Conservation (phyloP, 371 early-diverging fungal species). For the Mucor lusitanicus region DNA sequence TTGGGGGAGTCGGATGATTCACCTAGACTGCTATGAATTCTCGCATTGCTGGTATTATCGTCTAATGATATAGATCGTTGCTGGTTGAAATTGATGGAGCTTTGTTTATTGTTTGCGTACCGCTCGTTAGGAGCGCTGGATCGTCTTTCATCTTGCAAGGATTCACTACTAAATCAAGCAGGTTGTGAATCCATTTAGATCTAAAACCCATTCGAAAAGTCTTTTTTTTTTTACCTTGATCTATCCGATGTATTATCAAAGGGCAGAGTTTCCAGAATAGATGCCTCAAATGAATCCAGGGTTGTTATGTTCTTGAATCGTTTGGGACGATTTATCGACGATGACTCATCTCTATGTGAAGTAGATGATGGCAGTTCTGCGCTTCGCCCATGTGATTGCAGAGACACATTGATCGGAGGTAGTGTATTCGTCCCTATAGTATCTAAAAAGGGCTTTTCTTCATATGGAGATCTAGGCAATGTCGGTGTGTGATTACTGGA, state of each 20-base stretch:
- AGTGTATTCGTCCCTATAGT: conserved; percentile 1
- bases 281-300: conserved; percentile 4
- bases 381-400: neutral
- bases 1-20: neutral
- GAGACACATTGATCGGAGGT: neutral
- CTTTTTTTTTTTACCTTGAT: neutral
- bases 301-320: neutral
- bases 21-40: neutral
- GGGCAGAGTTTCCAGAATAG: conserved; percentile 3
- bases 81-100: neutral
- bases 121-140: neutral
- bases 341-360: neutral
- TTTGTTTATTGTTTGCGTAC: neutral
- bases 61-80: neutral
- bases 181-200: no score
- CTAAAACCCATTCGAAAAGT: neutral
- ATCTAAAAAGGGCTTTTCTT: neutral
- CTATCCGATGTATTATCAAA: neutral
- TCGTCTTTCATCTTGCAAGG: neutral
- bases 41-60: neutral
- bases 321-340: neutral
- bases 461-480: neutral
- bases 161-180: neutral
- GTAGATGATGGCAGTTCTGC: neutral
- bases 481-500: neutral